Evolutionary conservation across 176 grass and related monocot species (phyloP), one percentile per base, ranked within the genome.

Genomic region (Oryza meyeriana): DNA sequence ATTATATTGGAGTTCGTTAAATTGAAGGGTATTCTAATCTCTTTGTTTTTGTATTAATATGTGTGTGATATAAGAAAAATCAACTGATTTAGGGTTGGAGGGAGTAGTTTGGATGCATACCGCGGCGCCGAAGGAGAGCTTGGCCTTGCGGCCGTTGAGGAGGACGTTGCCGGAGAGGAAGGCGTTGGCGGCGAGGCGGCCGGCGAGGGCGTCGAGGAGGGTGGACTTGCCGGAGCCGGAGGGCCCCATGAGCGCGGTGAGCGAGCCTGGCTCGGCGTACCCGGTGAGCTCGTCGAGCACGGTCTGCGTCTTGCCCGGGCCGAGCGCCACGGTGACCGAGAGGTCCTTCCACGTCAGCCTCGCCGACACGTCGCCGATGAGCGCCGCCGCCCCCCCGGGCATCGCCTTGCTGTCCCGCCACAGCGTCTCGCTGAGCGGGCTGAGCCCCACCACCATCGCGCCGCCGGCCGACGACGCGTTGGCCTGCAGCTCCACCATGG

Each of bases 291-390:
- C 91, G 65, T 99, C 89, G 41, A 99, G 87, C 38, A 99, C 91
- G 2, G 79, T 82, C 87, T 94, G 93, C 76, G 87, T 90, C 65
- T 96, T 94, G 28, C 94, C 91, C 3, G 90, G 92, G 16, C 89
- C 82, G 14, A 90, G 89, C n/a, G 89, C 80, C 61, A 95, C 96
- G 25, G 85, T 95, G 40, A 99, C 96, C 41, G 87, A 88, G 13
- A 99, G 84, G 86, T 99, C 91, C 91, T 95, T 95, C 96, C 96
- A 99, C 58, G 96, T 94, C n/a, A 95, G 91, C 91, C 96, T 35
- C 29, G 93, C 91, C 40, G 93, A 95, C 74, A 96, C 93, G 82
- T 99, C 93, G 47, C 93, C 85, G 57, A 96, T 84, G 72, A 99
- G 73, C 55, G 81, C 87, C 4, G 82, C 87, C 20, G 77, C 84